Base-by-base conservation (phyloP, 495 filamentous ascomycete species). In the Neurospora sp. region DNA sequence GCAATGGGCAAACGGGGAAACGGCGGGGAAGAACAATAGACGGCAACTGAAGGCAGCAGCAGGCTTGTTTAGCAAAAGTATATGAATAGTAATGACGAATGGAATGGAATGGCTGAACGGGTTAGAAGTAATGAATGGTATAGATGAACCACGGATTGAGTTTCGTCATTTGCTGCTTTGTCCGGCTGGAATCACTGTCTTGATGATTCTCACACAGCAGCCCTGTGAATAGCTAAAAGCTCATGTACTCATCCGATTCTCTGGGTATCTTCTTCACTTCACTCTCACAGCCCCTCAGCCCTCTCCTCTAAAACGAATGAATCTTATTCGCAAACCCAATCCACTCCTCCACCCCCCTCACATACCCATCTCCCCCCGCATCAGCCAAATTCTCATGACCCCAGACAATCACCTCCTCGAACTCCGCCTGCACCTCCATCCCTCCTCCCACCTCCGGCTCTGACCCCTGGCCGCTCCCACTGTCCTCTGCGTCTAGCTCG, bases 321-420 rank as follows among this genome's bases (percentile, higher is more conserved):
- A 87, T 81, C 79, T 81, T 79, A 75, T 90, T 90, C 31, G 94
- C 90, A 80, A 97, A 89, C 2, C 81, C 84, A 75, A 98, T 81
- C 95, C 94, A 98, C 81, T 98, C 95, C 78, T 92, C 89, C 73
- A 96, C 83, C 0, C 87, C 87, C 77, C 85, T 83, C 16, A 89
- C 80, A 80, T 90, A 89, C 38, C 82, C 82, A 81, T 92, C 89
- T 8, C 77, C 80, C 8, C 69, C 79, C 4, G 79, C 81, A 53
- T 88, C 86, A 9, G 81, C 83, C 70, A 83, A 70, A 3, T 78
- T 76, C 74, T 91, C 91, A 81, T 98, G 96, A 0, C 87, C 91
- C 95, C 95, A 98, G 31, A 97, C 86, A 16, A 93, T 80, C 59
- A 97, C 77, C 27, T 92, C 86, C 16, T 94, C 88, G 79, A 98